Evolutionary conservation across 2,329 filamentous ascomycete species (phyloP).

Genomic region (Mariannaea sp.): DNA sequence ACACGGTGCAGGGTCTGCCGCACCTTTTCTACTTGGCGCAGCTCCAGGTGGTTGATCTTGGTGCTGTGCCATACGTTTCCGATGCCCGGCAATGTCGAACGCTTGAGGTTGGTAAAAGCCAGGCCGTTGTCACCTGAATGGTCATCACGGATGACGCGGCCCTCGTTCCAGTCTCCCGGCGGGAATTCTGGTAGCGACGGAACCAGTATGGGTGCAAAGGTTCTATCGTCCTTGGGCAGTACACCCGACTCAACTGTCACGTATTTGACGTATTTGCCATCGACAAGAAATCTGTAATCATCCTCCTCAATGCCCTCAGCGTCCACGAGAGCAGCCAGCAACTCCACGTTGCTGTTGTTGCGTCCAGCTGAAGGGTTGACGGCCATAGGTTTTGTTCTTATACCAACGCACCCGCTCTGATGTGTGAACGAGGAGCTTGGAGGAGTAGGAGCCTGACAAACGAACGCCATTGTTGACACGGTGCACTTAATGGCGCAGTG

Average conservation of each 20-base stretch:
- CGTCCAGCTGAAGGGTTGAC: background rate
- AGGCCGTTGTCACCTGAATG: slow-evolving; percentile 29
- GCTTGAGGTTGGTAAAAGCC: slow-evolving; percentile 36
- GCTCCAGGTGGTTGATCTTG: slow-evolving; percentile 43
- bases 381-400: background rate
- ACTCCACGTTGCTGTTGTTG: slow-evolving; percentile 29
- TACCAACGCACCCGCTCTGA: slow-evolving; percentile 2
- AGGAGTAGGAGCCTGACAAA: background rate
- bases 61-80: slow-evolving; percentile 42
- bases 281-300: slow-evolving; percentile 46
- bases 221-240: slow-evolving; percentile 40
- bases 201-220: slow-evolving; percentile 41
- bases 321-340: slow-evolving; percentile 37
- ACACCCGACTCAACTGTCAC: slow-evolving; percentile 45
- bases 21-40: slow-evolving; percentile 31
- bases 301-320: slow-evolving; percentile 35
- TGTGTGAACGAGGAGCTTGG: background rate
- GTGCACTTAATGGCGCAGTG: background rate
- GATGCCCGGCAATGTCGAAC: slow-evolving; percentile 40
- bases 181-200: slow-evolving; percentile 45
- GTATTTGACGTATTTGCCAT: slow-evolving; percentile 46
- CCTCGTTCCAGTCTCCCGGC: slow-evolving; percentile 48
- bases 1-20: slow-evolving; percentile 38
- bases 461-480: background rate
- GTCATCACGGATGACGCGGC: slow-evolving; percentile 38